Conservation (phyloP, 805 yeast genomes). For the Starmerella sirachaensis region DNA sequence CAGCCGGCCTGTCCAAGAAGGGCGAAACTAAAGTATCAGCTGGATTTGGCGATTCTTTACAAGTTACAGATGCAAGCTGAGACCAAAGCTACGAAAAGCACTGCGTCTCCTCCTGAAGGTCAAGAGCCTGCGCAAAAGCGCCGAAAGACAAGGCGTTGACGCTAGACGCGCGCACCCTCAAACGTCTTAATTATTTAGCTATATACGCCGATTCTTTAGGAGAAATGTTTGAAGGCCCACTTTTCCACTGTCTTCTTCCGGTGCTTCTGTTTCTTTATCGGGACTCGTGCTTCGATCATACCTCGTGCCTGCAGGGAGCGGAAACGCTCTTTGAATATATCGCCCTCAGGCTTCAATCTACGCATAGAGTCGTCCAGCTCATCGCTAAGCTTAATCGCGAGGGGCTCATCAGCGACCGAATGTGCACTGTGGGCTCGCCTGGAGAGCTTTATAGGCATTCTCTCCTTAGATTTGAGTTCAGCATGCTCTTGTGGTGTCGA, state of each 20-base stretch:
- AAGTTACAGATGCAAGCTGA: constrained; percentile 8
- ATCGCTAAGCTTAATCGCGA: constrained; percentile 74
- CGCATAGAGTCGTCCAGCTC: constrained; percentile 80
- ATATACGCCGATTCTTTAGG: constrained; percentile 3
- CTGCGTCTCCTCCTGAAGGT: constrained; percentile 1
- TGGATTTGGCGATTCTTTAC: constrained; percentile 12
- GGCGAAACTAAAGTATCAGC: constrained; percentile 2
- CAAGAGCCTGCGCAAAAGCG: neutral
- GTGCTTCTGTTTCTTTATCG: constrained; percentile 47
- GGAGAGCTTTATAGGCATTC: constrained; percentile 24
- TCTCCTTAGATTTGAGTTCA: constrained; percentile 19
- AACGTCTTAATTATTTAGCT: no score
- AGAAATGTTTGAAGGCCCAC: constrained; percentile 82
- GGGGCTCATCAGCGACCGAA: constrained; percentile 36
- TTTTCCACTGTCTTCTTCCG: constrained; percentile 74
- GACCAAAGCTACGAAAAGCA: neutral
- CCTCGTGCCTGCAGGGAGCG: constrained; percentile 73
- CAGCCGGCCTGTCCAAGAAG: constrained; percentile 15
- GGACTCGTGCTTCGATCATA: constrained; percentile 71
- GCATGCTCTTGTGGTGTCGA: constrained; percentile 7
- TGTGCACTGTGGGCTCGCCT: constrained; percentile 34
- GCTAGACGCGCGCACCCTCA: no score
- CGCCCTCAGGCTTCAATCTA: constrained; percentile 82
- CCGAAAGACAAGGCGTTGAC: no score
- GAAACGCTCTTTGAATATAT: constrained; percentile 69